phyloP scores from a whole-genome alignment of 2,329 filamentous ascomycete species.

The Trichoderma harzianum region DNA sequence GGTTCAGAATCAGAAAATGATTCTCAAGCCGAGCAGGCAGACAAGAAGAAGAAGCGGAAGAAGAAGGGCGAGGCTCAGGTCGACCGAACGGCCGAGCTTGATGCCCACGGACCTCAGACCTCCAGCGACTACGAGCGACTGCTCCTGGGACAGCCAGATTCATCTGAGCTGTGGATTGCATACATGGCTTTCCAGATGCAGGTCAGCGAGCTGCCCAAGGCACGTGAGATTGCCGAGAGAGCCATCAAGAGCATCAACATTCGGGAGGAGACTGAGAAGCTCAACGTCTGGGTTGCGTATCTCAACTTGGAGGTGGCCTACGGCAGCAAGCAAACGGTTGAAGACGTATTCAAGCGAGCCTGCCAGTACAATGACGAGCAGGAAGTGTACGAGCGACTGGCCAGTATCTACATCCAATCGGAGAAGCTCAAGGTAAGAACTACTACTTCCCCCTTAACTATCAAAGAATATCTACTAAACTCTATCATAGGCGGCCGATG shows the following conservation, averaged over 20 bases:
- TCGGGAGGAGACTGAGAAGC: slow-evolving; percentile 84
- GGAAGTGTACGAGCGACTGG: slow-evolving; percentile 83
- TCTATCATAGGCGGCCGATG: slow-evolving; percentile 71
- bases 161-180: slow-evolving; percentile 88
- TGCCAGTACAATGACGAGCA: slow-evolving; percentile 92
- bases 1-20: slow-evolving; percentile 48
- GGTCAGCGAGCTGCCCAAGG: slow-evolving; percentile 82
- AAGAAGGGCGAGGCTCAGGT: slow-evolving; percentile 75
- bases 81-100: slow-evolving; percentile 88
- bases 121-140: slow-evolving; percentile 91
- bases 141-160: slow-evolving; percentile 86
- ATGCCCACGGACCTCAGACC: slow-evolving; percentile 82
- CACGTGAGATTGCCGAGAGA: slow-evolving; percentile 83
- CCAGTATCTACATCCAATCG: slow-evolving; percentile 92
- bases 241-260: slow-evolving; percentile 89
- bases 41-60: slow-evolving; percentile 61
- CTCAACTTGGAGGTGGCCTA: slow-evolving; percentile 93
- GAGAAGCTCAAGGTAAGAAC: slow-evolving; percentile 72
- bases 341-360: slow-evolving; percentile 85
- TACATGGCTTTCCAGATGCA: slow-evolving; percentile 99
- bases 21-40: slow-evolving; percentile 32
- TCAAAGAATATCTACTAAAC: not conserved
- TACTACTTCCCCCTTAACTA: not conserved
- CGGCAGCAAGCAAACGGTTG: slow-evolving; percentile 75
- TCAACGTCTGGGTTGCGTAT: slow-evolving; percentile 92